Conservation (phyloP, 768 basidiomycete species). For the Saitozyma sp. region DNA sequence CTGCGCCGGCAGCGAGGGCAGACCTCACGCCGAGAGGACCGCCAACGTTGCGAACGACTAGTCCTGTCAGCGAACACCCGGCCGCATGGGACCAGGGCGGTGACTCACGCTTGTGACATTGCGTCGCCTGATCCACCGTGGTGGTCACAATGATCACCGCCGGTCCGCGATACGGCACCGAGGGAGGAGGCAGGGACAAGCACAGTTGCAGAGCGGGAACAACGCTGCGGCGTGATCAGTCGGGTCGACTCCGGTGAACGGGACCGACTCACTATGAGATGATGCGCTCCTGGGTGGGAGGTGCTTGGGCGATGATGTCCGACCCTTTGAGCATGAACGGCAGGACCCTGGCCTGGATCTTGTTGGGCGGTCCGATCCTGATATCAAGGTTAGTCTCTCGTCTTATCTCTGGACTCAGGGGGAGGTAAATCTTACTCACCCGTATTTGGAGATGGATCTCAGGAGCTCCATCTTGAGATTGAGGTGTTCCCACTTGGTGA, state of each 20-base stretch:
- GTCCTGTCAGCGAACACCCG: constrained; percentile 1
- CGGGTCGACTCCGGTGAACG: constrained; percentile 34
- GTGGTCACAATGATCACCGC: constrained; percentile 92
- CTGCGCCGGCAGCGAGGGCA: constrained; percentile 74
- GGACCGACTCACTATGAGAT: constrained; percentile 78
- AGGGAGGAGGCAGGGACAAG: constrained; percentile 56
- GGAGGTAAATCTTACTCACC: constrained; percentile 60
- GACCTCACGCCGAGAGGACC: constrained; percentile 87
- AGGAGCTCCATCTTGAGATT: constrained; percentile 80
- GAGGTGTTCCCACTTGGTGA: constrained; percentile 96
- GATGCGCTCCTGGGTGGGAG: constrained; percentile 96
- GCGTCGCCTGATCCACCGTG: constrained; percentile 97
- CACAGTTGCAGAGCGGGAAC: constrained; percentile 56
- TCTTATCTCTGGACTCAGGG: neutral
- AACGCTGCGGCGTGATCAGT: constrained; percentile 24
- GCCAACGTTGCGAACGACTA: constrained; percentile 72
- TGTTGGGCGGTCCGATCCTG: constrained; percentile 95
- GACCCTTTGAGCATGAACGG: constrained; percentile 87
- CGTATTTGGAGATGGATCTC: constrained; percentile 86
- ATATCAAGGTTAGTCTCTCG: neutral
- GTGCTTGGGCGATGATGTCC: constrained; percentile 98
- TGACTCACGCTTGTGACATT: constrained; percentile 60
- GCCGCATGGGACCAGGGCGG: neutral
- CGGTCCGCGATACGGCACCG: constrained; percentile 69
- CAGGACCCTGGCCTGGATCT: constrained; percentile 94